Base-by-base conservation (phyloP, 768 basidiomycete species). In the Trametes gibbosa region DNA sequence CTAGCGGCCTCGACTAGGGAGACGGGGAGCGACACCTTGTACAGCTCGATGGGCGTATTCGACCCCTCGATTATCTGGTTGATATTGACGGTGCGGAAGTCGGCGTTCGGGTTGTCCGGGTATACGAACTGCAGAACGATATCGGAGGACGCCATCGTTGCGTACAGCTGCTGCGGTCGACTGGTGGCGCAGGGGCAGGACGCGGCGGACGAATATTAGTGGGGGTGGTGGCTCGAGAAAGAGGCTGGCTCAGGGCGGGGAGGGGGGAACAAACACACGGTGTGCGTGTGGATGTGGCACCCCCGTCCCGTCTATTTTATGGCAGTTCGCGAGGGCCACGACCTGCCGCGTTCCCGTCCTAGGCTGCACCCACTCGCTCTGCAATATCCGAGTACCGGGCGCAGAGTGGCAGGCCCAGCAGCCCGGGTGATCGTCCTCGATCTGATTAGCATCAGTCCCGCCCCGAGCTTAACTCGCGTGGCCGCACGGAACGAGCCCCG, bases 71-170 rank as follows among this genome's bases (percentile, higher is more conserved):
- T 57, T 19, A 74, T 65, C 54, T 76, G 73, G 53, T 72, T 66
- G 32, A 79, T 73, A 5, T 73, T 73, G 64, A 81, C 77, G 3
- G 80, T 76, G 35, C 82, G 80, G 59, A 73, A 67, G 66, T 82
- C 79, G 9, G 65, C 49, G 37, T 63, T 62, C 24, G 59, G 40
- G 27, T 56, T 58, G 27, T 66, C 63, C 23, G 73, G 64, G 57
- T 69, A 75, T 10, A 69, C 65, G 61, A 82, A 76, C 7, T 70
- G 73, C 45, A 83, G 71, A 46, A 73, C 59, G 59, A 77, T 62
- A 62, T 78, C 75, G 58, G 68, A 66, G 54, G 53, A 55, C n/a
- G 59, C 41, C 63, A 64, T 61, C 37, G 34, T 48, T 37, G 50
- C 37, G 34, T 1, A 45, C 17, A 5, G 29, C 12, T 10, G 14